Base-by-base conservation (phyloP, 2,329 filamentous ascomycete species). In the Aspergillus neotritici region DNA sequence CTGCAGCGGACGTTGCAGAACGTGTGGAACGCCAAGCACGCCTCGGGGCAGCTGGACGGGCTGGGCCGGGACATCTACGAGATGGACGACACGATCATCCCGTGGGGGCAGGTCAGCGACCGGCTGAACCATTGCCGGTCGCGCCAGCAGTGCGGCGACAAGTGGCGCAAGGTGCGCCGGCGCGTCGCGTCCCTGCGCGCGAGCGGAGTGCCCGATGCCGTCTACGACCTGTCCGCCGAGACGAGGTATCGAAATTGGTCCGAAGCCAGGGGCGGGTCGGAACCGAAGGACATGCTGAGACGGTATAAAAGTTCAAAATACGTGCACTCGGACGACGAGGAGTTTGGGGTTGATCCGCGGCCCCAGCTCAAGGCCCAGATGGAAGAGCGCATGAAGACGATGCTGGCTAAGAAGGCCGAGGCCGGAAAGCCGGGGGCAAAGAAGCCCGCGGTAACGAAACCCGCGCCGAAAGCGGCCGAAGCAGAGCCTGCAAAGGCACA, bases 111-210 rank as follows among this genome's bases (percentile, higher is more conserved):
- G 10, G 48, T 67, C 10, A 67, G 65, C 41, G 39, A 60, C 31
- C 36, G 33, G 3, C 54, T 68, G 35, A 31, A 50, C 0, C 52
- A 66, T 38, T 45, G 43, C 12, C 61, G 65, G 5, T 65, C 65
- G n/a, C 55, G 65, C 36, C 64, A 68, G 31, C 65, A 68, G 46
- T 65, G 63, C 33, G 63, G 63, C 11, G 65, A 68, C 45, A 67
- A 63, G 46, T 68, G 63, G 63, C 64, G 65, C 37, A 67, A 65
- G 39, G 44, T 65, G 10, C 52, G 53, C 31, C 46, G 34, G 8
- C 50, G 46, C 7, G 49, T 66, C 5, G 17, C 51, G 16, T 31
- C 29, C 1, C 17, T 44, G 32, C 59, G 64, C 7, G 43, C 39
- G 17, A 54, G 43, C 9, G 56, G 53, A 2, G 35, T 58, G 5